Evolutionary conservation across 2,329 filamentous ascomycete genomes (phyloP).

Genomic region (Nemania serpens): DNA sequence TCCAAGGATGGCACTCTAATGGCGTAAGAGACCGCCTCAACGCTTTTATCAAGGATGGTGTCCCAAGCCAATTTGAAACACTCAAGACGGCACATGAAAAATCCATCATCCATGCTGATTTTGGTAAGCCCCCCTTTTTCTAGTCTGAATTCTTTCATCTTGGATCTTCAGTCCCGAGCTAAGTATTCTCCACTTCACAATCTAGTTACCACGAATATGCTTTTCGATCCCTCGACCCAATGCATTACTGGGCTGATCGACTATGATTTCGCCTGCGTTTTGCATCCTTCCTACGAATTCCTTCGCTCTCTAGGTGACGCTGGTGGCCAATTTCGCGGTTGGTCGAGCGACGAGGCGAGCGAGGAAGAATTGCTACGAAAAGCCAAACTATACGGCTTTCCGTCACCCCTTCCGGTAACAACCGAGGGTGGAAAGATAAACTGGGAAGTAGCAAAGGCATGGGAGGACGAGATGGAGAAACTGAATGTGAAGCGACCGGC

Average conservation of each 20-base stretch:
- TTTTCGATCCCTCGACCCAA: slow-evolving; percentile 14
- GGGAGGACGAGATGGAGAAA: slow-evolving; percentile 26
- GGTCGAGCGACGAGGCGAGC: slow-evolving; percentile 10
- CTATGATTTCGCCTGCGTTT: slow-evolving; percentile 19
- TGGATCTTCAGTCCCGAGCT: slow-evolving; percentile 9
- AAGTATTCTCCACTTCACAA: slow-evolving; percentile 5
- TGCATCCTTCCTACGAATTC: slow-evolving; percentile 24
- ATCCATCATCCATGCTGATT: slow-evolving; percentile 39
- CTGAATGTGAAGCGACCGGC: slow-evolving; percentile 20
- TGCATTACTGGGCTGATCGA: slow-evolving; percentile 21
- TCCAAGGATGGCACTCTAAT: slow-evolving; percentile 41
- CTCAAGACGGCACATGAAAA: slow-evolving; percentile 30
- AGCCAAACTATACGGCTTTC: slow-evolving; percentile 21
- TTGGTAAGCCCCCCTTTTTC: too few species aligned
- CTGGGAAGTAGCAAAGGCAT: slow-evolving; percentile 21
- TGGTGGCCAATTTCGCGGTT: slow-evolving; percentile 19
- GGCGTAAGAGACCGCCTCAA: slow-evolving; percentile 39
- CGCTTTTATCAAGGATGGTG: slow-evolving; percentile 34
- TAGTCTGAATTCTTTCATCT: too few species aligned
- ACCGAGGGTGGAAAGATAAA: slow-evolving; percentile 10
- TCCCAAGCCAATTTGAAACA: slow-evolving; percentile 33
- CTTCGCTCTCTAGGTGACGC: slow-evolving; percentile 19
- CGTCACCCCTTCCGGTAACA: slow-evolving; percentile 11
- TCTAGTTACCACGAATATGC: slow-evolving; percentile 14
- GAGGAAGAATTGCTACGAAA: slow-evolving; percentile 8